A percentile compares a stretch with the other conserved stretches of the same genome.
Conservation (phyloP, 2,329 filamentous ascomycete species). For the Blastomyces gilchristii region DNA sequence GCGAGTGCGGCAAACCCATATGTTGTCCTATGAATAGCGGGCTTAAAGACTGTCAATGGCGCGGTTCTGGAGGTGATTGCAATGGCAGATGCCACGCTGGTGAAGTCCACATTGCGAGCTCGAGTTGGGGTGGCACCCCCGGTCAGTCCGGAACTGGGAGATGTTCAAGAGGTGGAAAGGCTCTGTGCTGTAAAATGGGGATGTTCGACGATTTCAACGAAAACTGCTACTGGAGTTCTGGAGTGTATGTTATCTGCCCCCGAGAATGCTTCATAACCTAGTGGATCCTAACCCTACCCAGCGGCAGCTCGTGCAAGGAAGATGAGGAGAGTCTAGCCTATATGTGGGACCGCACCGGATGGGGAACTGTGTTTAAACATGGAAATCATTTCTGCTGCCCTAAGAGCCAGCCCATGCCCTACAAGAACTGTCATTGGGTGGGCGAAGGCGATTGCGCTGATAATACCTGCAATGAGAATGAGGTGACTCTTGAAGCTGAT, state of each 20-base stretch:
- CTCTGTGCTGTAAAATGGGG: constrained; percentile 3
- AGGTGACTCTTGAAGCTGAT: background rate
- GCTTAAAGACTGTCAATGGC: constrained; percentile 13
- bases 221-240: constrained; percentile 2
- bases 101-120: constrained; percentile 9
- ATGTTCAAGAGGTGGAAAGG: background rate
- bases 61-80: constrained; percentile 11
- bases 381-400: background rate
- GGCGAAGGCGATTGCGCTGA: background rate
- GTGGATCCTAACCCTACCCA: background rate
- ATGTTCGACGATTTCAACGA: constrained; percentile 2
- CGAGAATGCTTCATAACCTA: background rate
- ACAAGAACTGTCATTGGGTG: constrained; percentile 1
- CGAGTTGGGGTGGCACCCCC: constrained; percentile 4
- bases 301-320: background rate
- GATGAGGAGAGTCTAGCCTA: background rate
- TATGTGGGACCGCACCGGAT: constrained; percentile 2
- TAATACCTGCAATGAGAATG: background rate
- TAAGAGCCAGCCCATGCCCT: constrained; percentile 2
- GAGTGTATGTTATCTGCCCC: background rate
- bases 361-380: constrained; percentile 2
- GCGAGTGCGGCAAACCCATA: constrained; percentile 12
- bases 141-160: background rate
- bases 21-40: constrained; percentile 13
- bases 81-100: constrained; percentile 15